Evolutionary conservation across 768 basidiomycete species (phyloP), one percentile per base, ranked within the genome.

Genomic region (Candolleomyces eurysporus): DNA sequence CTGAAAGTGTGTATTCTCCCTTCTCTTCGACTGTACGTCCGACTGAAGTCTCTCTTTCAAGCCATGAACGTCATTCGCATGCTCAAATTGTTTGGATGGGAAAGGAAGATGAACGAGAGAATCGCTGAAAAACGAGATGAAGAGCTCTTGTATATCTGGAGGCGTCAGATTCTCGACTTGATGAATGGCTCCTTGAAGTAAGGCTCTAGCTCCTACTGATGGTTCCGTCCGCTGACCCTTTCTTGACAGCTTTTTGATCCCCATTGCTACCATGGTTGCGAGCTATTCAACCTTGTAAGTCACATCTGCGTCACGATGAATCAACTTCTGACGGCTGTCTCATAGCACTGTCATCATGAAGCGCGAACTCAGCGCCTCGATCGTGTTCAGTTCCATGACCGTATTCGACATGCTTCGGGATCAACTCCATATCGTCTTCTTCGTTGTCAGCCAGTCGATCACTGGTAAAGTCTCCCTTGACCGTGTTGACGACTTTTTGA

Each of bases 51-150:
- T 73, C 45, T 75, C 46, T 72, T 48, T 46, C 8, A 56, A 84
- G 84, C 78, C 3, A 78, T 86, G 71, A 80, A 78, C 61, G 80
- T 84, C 19, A 68, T 89, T 11, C 81, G 87, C 19, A 88, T 89
- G 84, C 76, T 89, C 66, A 91, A 91, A 71, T 73, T 90, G 43
- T 90, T 91, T 65, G 90, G 79, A 16, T 82, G 89, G 80, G 80
- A 87, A 79, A 82, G 82, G 60, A 79, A 83, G 51, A 81, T 87
- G 68, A 75, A 79, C 50, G 73, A 79, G 8, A 78, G 77, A 52
- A 76, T 92, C 46, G 71, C 77, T n/a, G 79, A 80, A 43, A 85
- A 85, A 65, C 80, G 90, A 59, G 84, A 89, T 53, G 80, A 79
- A 14, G 90, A 92, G 69, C 72, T 92, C 22, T 60, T 68, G 2